Conservation (phyloP, 2,329 filamentous ascomycete species). For the Hymenoscyphus fraxineus region DNA sequence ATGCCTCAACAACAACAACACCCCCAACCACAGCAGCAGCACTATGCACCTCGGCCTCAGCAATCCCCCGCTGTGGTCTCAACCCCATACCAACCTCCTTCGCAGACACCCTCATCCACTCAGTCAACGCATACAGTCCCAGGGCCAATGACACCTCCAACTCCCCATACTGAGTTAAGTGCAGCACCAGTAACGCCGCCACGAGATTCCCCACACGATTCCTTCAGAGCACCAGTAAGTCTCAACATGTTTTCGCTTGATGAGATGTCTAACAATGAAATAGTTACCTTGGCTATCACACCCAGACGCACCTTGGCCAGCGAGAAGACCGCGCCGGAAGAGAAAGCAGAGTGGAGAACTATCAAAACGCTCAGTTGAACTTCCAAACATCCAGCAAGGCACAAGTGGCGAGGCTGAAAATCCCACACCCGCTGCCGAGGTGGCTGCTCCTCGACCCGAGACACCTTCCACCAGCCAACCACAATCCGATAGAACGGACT, state of each 20-base stretch:
- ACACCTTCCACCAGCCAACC: conserved; percentile 42
- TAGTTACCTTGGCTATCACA: conserved; percentile 57
- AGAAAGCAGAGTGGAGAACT: conserved; percentile 37
- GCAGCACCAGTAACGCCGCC: conserved; percentile 29
- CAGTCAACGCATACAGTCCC: conserved; percentile 30
- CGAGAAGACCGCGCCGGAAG: conserved; percentile 39
- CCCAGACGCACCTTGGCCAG: conserved; percentile 50
- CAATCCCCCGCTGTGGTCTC: conserved; percentile 48
- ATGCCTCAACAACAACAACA: conserved; percentile 24
- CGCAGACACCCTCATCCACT: conserved; percentile 40
- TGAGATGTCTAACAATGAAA: conserved; percentile 28
- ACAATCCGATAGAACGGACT: conserved; percentile 36
- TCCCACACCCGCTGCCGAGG: conserved; percentile 36
- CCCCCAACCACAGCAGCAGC: conserved; percentile 8
- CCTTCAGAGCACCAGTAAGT: conserved; percentile 52
- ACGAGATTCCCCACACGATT: conserved; percentile 25
- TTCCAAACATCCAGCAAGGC: conserved; percentile 21
- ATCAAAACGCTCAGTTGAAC: conserved; percentile 26
- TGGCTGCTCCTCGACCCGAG: conserved; percentile 43
- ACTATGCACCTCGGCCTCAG: conserved; percentile 40
- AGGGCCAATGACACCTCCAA: conserved; percentile 44
- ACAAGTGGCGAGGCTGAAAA: conserved; percentile 13
- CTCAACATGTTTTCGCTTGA: neutral
- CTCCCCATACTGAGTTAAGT: conserved; percentile 38
- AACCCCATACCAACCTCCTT: conserved; percentile 48